These are phyloP conservation scores for Adiantum capillusveneris DNA, from an alignment of 75 land plant species.

Conservation along the genomic window DNA sequence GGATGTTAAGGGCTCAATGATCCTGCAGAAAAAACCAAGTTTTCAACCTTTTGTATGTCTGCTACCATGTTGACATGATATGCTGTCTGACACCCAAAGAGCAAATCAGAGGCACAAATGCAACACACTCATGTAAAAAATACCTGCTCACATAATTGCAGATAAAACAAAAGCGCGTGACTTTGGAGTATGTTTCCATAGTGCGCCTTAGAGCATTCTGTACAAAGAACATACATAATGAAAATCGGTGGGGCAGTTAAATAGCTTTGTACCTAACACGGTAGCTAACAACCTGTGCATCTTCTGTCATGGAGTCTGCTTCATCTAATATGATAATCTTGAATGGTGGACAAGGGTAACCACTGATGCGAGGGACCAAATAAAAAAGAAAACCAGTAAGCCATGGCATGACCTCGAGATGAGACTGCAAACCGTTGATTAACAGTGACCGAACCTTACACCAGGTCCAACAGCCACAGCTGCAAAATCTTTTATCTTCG, in stretches of 20 bases:
- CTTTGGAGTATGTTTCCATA: slow-evolving; percentile 97
- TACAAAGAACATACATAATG: neutral
- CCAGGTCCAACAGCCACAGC: slow-evolving; percentile 90
- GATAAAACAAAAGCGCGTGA: slow-evolving; percentile 92
- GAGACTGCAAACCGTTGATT: neutral
- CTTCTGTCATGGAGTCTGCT: slow-evolving; percentile 99
- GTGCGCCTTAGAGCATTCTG: slow-evolving; percentile 98
- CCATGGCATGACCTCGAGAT: no score
- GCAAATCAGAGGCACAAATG: neutral
- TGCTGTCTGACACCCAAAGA: neutral
- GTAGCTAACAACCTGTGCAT: slow-evolving; percentile 72
- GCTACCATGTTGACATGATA: no score
- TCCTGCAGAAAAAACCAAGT: slow-evolving; percentile 37
- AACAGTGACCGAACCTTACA: slow-evolving; percentile 13
- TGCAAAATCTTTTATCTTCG: slow-evolving; percentile 96
- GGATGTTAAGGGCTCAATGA: slow-evolving; percentile 96
- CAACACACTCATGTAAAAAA: neutral
- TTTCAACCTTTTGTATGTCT: no score
- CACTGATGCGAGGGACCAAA: no score
- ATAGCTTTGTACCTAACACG: neutral
- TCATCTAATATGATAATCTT: slow-evolving; percentile 92
- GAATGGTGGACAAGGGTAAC: slow-evolving; percentile 88
- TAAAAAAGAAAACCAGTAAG: no score
- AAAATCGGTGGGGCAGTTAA: neutral
- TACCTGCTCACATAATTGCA: slow-evolving; percentile 99